Evolutionary conservation across 2,329 filamentous ascomycete species (phyloP), one percentile per base, ranked within the genome.

Genomic region (Aspergillus jensenii): DNA sequence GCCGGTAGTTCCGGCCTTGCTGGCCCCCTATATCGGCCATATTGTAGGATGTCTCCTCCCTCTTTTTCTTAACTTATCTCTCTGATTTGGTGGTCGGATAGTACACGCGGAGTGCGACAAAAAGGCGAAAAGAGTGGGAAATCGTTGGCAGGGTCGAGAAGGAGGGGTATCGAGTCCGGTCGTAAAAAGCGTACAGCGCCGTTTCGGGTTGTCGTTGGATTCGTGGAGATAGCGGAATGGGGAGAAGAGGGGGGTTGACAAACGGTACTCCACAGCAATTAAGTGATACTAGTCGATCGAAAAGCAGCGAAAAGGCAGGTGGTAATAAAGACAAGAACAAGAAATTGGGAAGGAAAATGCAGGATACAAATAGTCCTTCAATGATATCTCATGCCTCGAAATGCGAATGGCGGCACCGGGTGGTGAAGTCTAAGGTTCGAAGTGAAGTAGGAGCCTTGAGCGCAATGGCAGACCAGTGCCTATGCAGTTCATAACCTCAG

Each of bases 21-120:
- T 87, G 85, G 65, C 82, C 75, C 71, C 82, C 78, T 76, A 87
- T 84, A 73, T 88, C 85, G 72, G 87, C 85, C 87, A 87, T 87
- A 59, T 65, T 69, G 47, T 58, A 48, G 55, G 44, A 50, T 53
- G 41, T 55, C 45, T 46, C 57, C 54, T 56, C 51, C 49, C 47
- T 55, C 27, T 33, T 51, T 25, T 57, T 58, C 39, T 41, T 35
- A 39, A 37, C 25, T 55, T 53, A 48, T 50, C 33, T 51, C 43
- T 50, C 35, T 56, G 44, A 23, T 41, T 58, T 21, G 35, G 49
- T 35, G 49, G 35, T 52, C 59, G 58, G 45, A 40, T 49, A 41
- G 59, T 52, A 56, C 27, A 27, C 52, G 44, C 55, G 52, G 44
- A 37, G 48, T 46, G 43, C 40, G 49, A 60, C 23, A 58, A 50